Evolutionary conservation across 208 protist genomes (phyloP).

Genomic region (Acanthamoeba rhysodes): DNA sequence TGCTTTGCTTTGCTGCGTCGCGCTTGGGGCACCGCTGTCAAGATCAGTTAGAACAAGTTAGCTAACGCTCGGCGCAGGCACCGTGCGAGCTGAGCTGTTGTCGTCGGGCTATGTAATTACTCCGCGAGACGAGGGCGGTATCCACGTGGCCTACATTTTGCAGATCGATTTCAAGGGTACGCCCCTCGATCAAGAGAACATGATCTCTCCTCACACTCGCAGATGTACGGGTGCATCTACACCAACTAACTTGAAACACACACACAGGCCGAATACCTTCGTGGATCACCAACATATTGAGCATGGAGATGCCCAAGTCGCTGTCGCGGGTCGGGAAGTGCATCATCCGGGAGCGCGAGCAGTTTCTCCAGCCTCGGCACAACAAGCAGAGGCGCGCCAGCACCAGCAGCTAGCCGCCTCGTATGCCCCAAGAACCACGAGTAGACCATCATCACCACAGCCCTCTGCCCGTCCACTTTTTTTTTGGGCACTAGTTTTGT

Average conservation of each 20-base stretch:
- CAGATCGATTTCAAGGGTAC: conserved; percentile 39
- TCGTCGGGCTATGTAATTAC: conserved; percentile 47
- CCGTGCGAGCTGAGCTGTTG: not conserved
- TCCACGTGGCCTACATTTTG: conserved; percentile 35
- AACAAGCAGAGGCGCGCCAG: not conserved
- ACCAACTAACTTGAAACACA: not conserved
- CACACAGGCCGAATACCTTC: not conserved
- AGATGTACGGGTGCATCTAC: no score
- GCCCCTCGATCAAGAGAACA: not conserved
- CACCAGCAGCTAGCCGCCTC: not conserved
- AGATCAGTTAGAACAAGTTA: no score
- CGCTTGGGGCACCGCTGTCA: no score
- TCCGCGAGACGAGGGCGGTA: not conserved
- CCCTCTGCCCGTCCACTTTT: not conserved
- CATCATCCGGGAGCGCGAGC: not conserved
- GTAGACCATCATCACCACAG: no score
- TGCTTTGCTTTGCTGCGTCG: no score
- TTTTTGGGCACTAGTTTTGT: not conserved
- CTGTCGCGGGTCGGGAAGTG: conserved; percentile 32
- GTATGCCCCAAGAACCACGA: no score
- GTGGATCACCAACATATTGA: not conserved
- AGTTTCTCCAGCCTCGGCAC: not conserved
- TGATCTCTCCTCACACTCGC: no score
- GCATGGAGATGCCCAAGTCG: conserved; percentile 50
- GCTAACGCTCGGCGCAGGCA: not conserved